These are phyloP conservation scores for Umbilicus rupestris DNA, from an alignment of 164 flowering plant species.

Conservation along the genomic window DNA sequence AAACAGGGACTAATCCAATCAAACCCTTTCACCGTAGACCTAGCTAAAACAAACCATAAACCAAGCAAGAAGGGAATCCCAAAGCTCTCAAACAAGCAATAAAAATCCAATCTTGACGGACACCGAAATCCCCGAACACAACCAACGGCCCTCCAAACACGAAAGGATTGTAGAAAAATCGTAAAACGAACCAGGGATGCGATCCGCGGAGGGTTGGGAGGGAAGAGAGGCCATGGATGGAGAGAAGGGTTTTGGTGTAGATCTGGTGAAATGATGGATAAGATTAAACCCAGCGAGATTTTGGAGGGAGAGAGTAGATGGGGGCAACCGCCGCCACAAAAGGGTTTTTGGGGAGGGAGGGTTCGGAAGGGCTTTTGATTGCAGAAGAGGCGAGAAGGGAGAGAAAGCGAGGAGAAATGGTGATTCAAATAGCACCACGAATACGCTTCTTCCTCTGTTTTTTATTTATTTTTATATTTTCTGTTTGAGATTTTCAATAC, in stretches of 20 bases:
- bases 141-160: neutral
- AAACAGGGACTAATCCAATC: neutral
- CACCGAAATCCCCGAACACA: neutral
- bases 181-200: conserved; percentile 1
- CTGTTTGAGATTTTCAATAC: neutral
- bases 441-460: neutral
- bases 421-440: conserved; percentile 33
- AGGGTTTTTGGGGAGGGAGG: neutral
- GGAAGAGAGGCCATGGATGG: neutral
- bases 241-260: neutral
- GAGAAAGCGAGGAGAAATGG: neutral
- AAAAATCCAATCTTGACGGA: neutral
- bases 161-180: neutral
- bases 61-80: no score
- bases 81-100: neutral
- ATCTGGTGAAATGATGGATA: neutral
- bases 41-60: no score
- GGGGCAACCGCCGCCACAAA: conserved; percentile 2
- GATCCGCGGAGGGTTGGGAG: neutral
- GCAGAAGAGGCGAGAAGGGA: neutral
- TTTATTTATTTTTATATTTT: neutral
- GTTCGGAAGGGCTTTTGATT: conserved; percentile 1
- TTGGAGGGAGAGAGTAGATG: conserved; percentile 9
- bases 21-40: no score
- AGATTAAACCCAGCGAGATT: conserved; percentile 10